phyloP scores from a whole-genome alignment of 192 early-diverging fungal genomes.

The Umbelopsis isabellina region DNA sequence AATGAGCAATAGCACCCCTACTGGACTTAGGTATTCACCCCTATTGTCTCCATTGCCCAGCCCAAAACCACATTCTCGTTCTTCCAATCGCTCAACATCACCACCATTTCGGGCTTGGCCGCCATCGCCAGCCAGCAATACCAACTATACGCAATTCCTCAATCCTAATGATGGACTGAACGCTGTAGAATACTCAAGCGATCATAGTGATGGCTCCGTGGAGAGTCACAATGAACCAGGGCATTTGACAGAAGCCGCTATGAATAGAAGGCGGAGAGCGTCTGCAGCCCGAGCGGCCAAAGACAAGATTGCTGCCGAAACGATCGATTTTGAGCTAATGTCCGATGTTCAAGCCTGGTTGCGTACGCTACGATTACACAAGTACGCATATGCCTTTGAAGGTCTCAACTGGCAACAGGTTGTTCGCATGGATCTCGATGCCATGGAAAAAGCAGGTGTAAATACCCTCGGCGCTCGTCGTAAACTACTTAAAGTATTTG shows the following conservation, averaged over 20 bases:
- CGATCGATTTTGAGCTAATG: conserved; percentile 41
- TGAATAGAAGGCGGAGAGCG: conserved; percentile 32
- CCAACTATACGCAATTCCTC: conserved; percentile 1
- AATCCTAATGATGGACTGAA: background rate
- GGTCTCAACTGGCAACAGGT: conserved; percentile 38
- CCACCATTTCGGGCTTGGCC: conserved; percentile 13
- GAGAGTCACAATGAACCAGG: background rate
- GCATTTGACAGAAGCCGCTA: conserved; percentile 33
- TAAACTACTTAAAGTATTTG: conserved; percentile 43
- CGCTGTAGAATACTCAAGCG: conserved; percentile 22
- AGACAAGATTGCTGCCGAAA: conserved; percentile 42
- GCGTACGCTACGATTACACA: conserved; percentile 39
- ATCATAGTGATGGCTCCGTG: conserved; percentile 12
- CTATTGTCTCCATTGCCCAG: conserved; percentile 9
- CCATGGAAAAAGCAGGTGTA: conserved; percentile 35
- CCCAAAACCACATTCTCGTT: conserved; percentile 3
- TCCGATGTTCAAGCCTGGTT: conserved; percentile 42
- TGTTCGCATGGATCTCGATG: conserved; percentile 33
- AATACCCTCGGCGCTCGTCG: conserved; percentile 40
- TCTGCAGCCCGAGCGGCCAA: conserved; percentile 40
- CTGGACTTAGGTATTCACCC: conserved; percentile 6
- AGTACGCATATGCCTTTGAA: conserved; percentile 40
- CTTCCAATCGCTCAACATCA: conserved; percentile 7
- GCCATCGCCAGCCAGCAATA: conserved; percentile 3
- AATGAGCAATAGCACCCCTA: conserved; percentile 16